Percentiles rank a stretch among this genome's conserved stretches.
These are phyloP conservation scores for Citrus sp. DNA, from an alignment of 345 rosid species.

Conservation along the genomic window DNA sequence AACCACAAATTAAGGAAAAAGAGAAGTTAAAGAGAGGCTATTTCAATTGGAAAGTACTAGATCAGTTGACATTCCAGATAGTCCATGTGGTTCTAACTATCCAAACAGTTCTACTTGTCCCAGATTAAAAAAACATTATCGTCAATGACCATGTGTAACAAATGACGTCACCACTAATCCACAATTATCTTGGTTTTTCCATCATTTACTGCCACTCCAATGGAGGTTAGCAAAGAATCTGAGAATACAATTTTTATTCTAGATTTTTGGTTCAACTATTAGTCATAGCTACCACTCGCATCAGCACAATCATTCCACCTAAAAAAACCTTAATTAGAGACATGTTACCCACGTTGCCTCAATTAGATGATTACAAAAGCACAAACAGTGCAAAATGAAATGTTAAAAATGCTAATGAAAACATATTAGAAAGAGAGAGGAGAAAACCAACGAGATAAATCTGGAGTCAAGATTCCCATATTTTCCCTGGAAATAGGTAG, in stretches of 20 bases:
- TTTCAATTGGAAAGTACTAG: neutral
- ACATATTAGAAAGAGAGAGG: conserved; percentile 19
- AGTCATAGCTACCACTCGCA: neutral
- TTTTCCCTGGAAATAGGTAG: conserved; percentile 91
- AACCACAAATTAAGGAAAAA: neutral
- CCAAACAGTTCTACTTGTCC: neutral
- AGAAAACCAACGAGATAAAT: conserved; percentile 86
- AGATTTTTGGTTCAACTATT: neutral
- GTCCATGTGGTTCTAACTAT: neutral
- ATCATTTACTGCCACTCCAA: neutral
- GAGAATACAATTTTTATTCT: conserved; percentile 1
- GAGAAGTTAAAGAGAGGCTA: neutral
- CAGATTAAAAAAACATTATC: neutral
- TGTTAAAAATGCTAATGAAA: neutral
- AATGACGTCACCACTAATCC: neutral
- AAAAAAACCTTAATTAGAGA: neutral
- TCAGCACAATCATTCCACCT: neutral
- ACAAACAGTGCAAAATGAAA: neutral
- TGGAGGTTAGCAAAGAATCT: neutral
- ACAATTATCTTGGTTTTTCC: neutral
- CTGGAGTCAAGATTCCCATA: conserved; percentile 92
- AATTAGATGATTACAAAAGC: neutral
- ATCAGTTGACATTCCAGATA: neutral
- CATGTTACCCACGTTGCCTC: neutral
- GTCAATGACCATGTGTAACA: neutral